A percentile compares a stretch with the other conserved stretches of the same genome.
phyloP scores from a whole-genome alignment of 805 yeast genomes.

The Barnettozyma botsteinii region DNA sequence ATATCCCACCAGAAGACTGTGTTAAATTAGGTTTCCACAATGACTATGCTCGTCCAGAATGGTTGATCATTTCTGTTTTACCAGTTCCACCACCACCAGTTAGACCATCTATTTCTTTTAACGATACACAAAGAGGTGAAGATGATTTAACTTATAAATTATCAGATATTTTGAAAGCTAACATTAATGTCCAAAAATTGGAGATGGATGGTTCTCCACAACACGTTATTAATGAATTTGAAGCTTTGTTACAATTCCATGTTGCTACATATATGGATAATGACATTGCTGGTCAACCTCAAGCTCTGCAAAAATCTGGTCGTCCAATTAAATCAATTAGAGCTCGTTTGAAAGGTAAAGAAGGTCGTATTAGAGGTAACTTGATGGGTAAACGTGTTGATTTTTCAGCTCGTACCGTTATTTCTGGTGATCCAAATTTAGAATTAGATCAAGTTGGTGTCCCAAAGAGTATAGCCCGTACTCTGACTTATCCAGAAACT shows the following conservation, averaged over 20 bases:
- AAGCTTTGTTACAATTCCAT: constrained; percentile 90
- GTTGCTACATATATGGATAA: constrained; percentile 99
- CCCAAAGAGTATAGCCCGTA: constrained; percentile 93
- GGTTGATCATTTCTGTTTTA: constrained; percentile 95
- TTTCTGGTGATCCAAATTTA: constrained; percentile 97
- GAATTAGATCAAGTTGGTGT: constrained; percentile 99
- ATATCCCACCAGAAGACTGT: constrained; percentile 81
- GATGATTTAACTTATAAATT: constrained; percentile 97
- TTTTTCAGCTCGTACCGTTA: constrained; percentile 97
- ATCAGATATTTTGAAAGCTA: constrained; percentile 95
- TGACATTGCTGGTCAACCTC: constrained; percentile 99
- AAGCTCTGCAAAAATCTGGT: constrained; percentile 96
- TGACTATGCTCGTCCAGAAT: constrained; percentile 97
- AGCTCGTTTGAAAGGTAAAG: constrained; percentile 99
- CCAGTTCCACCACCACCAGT: constrained; percentile 99
- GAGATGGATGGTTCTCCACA: constrained; percentile 99
- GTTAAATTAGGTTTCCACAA: constrained; percentile 81
- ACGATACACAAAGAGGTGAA: constrained; percentile 97
- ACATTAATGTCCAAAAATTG: constrained; percentile 92
- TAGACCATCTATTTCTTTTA: constrained; percentile 96
- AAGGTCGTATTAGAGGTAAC: constrained; percentile 97
- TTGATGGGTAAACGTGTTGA: constrained; percentile 99
- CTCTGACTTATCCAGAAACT: constrained; percentile 92
- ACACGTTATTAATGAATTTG: constrained; percentile 95
- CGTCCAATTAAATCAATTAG: constrained; percentile 97